These are phyloP conservation scores for Solioccasus polychromus DNA, from an alignment of 768 basidiomycete genomes.

Conservation along the genomic window DNA sequence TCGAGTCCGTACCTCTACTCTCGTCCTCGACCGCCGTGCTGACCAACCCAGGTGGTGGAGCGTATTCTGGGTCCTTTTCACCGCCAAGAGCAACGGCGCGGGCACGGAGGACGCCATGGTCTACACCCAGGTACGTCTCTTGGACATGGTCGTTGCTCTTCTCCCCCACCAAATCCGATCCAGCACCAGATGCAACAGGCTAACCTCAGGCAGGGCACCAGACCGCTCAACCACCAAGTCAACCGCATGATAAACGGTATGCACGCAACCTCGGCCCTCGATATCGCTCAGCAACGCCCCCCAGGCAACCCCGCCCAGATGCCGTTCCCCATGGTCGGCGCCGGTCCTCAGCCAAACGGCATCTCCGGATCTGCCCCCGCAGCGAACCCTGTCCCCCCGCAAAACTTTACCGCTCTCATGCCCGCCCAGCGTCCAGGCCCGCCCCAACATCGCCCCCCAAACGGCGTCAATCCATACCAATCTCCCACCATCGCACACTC, in stretches of 20 bases:
- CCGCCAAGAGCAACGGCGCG: conserved; percentile 66
- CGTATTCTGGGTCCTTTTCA: conserved; percentile 84
- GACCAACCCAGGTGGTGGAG: conserved; percentile 71
- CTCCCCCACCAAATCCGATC: conserved; percentile 13
- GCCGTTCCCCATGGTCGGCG: conserved; percentile 25
- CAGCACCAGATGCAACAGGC: conserved; percentile 38
- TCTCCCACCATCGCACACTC: conserved; percentile 67
- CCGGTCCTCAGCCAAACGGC: conserved; percentile 46
- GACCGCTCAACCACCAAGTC: conserved; percentile 26
- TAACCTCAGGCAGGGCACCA: conserved; percentile 31
- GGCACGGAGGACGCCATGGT: conserved; percentile 70
- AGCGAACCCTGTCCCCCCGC: conserved; percentile 31
- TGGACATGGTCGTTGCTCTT: not conserved
- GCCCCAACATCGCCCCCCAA: conserved; percentile 43
- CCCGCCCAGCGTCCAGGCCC: conserved; percentile 31
- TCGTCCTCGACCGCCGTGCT: not conserved
- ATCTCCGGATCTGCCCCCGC: conserved; percentile 29
- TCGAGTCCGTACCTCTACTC: conserved; percentile 55
- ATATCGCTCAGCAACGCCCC: conserved; percentile 17
- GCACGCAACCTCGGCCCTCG: conserved; percentile 17
- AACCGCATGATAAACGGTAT: conserved; percentile 34
- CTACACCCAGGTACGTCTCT: conserved; percentile 60
- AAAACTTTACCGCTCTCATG: conserved; percentile 33
- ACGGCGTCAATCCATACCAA: conserved; percentile 51
- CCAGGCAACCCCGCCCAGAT: conserved; percentile 28